A percentile compares a stretch with the other conserved stretches of the same genome.
Evolutionary conservation across 305 asterid genomes (phyloP).

Genomic region (Fraxinus albicans): DNA sequence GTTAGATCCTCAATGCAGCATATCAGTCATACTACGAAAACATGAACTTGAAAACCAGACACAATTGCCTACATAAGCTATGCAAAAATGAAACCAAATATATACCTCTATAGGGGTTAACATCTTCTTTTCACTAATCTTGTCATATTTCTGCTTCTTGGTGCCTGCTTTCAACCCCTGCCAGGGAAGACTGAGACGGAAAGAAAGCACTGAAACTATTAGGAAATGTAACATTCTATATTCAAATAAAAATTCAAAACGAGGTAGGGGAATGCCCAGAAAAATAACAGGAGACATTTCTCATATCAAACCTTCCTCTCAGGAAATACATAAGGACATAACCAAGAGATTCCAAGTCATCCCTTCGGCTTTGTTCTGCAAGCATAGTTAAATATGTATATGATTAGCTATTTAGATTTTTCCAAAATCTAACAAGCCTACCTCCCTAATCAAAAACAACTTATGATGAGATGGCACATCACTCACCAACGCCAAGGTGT

Average conservation of each 20-base stretch:
- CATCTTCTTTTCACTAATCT: constrained; percentile 71
- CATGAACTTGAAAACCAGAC: constrained; percentile 6
- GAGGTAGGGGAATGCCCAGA: constrained; percentile 13
- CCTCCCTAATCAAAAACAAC: constrained; percentile 3
- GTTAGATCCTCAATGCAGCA: neutral
- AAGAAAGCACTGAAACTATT: constrained; percentile 14
- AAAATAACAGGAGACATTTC: constrained; percentile 14
- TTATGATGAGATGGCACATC: constrained; percentile 12
- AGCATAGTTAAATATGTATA: constrained; percentile 17
- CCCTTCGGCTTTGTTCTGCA: constrained; percentile 80
- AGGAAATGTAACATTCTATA: constrained; percentile 8
- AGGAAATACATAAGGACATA: constrained; percentile 72
- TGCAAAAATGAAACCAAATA: constrained; percentile 3
- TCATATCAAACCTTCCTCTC: constrained; percentile 62
- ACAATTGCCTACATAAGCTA: constrained; percentile 4
- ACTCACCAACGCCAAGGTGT: constrained; percentile 82
- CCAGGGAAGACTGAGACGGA: constrained; percentile 68
- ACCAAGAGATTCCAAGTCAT: constrained; percentile 73
- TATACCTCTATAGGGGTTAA: constrained; percentile 69
- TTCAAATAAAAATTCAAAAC: constrained; percentile 13
- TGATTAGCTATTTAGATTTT: neutral
- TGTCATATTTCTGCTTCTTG: constrained; percentile 74
- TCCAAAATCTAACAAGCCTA: constrained; percentile 23
- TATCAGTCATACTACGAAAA: neutral
- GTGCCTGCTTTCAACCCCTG: constrained; percentile 77